Evolutionary conservation across 73 alveolate genomes (phyloP), one percentile per base, ranked within the genome.

Genomic region (Tetrahymena borealis): DNA sequence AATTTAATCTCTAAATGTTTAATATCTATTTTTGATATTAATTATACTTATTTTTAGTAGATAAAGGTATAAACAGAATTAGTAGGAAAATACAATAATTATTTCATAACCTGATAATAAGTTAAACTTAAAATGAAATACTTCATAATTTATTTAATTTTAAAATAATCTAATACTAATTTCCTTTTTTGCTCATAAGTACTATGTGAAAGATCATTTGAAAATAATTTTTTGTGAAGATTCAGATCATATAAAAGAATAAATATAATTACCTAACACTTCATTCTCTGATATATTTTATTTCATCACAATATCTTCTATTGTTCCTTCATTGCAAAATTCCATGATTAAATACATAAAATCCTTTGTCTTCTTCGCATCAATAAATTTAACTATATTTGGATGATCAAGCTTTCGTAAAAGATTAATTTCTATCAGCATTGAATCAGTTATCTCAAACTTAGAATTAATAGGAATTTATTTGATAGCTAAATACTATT

Each of bases 371-470:
- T 93, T 90, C 40, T 96, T 96, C n/a, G 97, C 98, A 90, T 97
- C 97, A 15, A 91, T 92, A 20, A 97, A 90, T 35, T 95, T 94
- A 42, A 97, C 97, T 28, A 97, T 97, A 77, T 94, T 94, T 7
- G 79, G 94, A 90, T 97, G 99, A 42, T 97, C 94, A 32, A 97
- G 90, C 39, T 90, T 93, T 38, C 96, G 38, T 37, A 97, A 95
- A 32, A 96, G 92, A 33, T 95, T 91, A 12, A 96, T 85, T 94
- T 97, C 98, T 40, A 93, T 91, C 39, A 96, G 91, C 36, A 98
- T 97, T 36, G 97, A 94, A 77, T 97, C 99, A 18, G 97, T 97
- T 39, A 97, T 97, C 92, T 98, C 98, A 10, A 99, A 98, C 10
- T 42, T 60, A 39, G 95, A 90, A 39, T 93, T 93, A 11, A 93